These are phyloP conservation scores for Claviceps pusilla DNA, from an alignment of 2,329 filamentous ascomycete species.

Conservation along the genomic window DNA sequence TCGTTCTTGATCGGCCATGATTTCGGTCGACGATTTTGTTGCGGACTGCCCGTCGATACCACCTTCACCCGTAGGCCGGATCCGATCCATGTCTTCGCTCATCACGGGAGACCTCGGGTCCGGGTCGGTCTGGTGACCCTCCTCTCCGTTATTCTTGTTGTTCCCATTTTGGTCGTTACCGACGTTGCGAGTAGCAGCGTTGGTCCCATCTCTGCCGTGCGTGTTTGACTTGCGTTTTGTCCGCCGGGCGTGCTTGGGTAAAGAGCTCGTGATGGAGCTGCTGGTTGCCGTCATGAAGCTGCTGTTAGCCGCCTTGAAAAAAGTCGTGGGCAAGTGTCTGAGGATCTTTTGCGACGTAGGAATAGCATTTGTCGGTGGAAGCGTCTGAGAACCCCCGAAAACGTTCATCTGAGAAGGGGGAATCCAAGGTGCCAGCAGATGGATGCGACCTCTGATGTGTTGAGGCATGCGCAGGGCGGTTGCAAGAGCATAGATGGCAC, in stretches of 20 bases:
- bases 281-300: constrained; percentile 89
- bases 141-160: constrained; percentile 13
- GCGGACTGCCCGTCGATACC: constrained; percentile 17
- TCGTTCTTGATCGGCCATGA: constrained; percentile 54
- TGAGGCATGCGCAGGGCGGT: constrained; percentile 92
- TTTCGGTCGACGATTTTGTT: constrained; percentile 41
- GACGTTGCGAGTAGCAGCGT: constrained; percentile 21
- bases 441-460: constrained; percentile 84
- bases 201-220: constrained; percentile 20
- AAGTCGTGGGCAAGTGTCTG: constrained; percentile 72
- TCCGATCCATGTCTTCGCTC: constrained; percentile 35
- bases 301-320: constrained; percentile 87
- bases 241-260: constrained; percentile 51
- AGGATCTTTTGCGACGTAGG: constrained; percentile 86
- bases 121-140: constrained; percentile 9
- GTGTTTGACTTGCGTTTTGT: constrained; percentile 42
- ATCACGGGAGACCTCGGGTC: constrained; percentile 15
- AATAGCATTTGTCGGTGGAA: constrained; percentile 69
- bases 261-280: constrained; percentile 64
- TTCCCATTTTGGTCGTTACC: constrained; percentile 36
- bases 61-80: constrained; percentile 18
- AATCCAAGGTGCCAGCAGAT: constrained; percentile 92
- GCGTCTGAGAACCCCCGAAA: constrained; percentile 55
- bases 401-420: constrained; percentile 84
- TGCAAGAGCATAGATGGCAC: constrained; percentile 92